Percentiles rank a stretch among this genome's conserved stretches.
These are phyloP conservation scores for Xylaria intraflava DNA, from an alignment of 495 filamentous ascomycete species.

Conservation along the genomic window DNA sequence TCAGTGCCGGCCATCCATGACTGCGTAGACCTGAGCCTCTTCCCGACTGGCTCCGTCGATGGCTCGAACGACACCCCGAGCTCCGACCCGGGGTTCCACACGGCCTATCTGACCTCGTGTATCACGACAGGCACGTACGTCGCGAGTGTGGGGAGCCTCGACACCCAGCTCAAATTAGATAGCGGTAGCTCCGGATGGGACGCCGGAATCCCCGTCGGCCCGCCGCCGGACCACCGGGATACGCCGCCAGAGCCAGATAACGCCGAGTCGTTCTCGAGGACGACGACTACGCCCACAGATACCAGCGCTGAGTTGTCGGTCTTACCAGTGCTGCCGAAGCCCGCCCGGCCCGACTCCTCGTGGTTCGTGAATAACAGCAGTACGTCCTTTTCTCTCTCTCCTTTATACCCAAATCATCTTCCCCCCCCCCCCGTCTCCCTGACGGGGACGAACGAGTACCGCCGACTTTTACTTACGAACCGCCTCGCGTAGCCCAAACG, in stretches of 20 bases:
- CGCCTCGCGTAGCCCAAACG: slow-evolving; percentile 15
- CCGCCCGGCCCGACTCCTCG: neutral
- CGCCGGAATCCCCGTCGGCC: neutral
- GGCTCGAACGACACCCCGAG: neutral
- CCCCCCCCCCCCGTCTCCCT: neutral
- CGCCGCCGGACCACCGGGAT: neutral
- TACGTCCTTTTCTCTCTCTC: neutral
- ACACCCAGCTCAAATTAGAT: neutral
- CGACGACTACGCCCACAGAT: neutral
- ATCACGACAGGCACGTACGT: neutral
- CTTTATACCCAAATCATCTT: neutral
- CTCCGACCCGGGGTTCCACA: neutral
- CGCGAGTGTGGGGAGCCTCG: neutral
- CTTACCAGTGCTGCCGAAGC: neutral
- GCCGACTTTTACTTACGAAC: neutral
- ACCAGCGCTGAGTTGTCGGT: neutral
- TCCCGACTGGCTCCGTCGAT: neutral
- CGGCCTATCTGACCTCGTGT: neutral
- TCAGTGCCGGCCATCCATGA: neutral
- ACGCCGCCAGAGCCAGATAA: neutral
- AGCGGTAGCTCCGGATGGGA: neutral
- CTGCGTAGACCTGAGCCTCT: neutral
- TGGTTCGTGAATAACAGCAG: slow-evolving; percentile 1
- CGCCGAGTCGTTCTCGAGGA: neutral
- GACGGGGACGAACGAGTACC: no score